These are phyloP conservation scores for Babesia sp. DNA, from an alignment of 169 alveolate species.

Conservation along the genomic window DNA sequence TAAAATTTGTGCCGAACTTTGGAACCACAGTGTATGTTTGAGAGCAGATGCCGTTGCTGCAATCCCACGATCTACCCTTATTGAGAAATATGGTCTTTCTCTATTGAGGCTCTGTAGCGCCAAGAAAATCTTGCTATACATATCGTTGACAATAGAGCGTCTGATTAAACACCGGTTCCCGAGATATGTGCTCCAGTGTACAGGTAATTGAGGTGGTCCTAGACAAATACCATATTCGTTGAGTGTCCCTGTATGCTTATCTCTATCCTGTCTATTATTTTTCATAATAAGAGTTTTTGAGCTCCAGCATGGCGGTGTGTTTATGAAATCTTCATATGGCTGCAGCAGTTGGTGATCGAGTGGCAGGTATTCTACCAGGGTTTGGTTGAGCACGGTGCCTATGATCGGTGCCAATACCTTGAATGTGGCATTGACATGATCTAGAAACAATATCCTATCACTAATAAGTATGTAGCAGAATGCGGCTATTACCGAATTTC, in stretches of 20 bases:
- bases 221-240: conserved; percentile 25
- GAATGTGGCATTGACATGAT: conserved; percentile 39
- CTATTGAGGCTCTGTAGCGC: conserved; percentile 37
- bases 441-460: conserved; percentile 33
- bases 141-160: conserved; percentile 46
- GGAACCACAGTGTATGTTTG: conserved; percentile 60
- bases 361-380: conserved; percentile 57
- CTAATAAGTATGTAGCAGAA: conserved; percentile 39
- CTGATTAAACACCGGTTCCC: conserved; percentile 38
- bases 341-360: conserved; percentile 17
- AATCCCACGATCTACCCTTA: conserved; percentile 61
- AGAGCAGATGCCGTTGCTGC: conserved; percentile 34
- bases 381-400: conserved; percentile 62
- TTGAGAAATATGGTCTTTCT: conserved; percentile 65
- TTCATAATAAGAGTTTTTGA: background rate
- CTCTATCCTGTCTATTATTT: background rate
- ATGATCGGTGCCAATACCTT: conserved; percentile 46
- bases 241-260: background rate
- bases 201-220: conserved; percentile 52
- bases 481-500: background rate
- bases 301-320: conserved; percentile 22
- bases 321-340: background rate
- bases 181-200: conserved; percentile 55
- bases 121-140: conserved; percentile 60
- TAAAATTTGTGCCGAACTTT: conserved; percentile 49